Percentiles rank a stretch among this genome's conserved stretches.
Conservation (phyloP, 2,329 filamentous ascomycete genomes). For the Fusarium chaquense region DNA sequence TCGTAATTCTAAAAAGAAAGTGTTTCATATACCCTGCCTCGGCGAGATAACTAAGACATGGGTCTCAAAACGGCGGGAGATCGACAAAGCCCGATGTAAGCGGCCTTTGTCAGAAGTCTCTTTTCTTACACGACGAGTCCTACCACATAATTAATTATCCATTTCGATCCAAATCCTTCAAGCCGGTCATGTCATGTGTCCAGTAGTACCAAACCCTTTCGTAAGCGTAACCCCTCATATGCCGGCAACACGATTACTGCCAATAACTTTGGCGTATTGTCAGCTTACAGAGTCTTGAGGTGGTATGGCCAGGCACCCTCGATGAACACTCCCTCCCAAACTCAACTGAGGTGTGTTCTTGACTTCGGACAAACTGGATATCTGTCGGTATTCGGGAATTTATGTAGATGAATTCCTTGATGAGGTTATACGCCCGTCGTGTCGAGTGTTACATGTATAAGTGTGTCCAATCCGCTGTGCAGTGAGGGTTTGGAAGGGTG, state of each 20-base stretch:
- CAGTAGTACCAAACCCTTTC: neutral
- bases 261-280: constrained; percentile 2
- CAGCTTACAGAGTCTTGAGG: constrained; percentile 12
- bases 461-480: constrained; percentile 22
- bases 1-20: neutral
- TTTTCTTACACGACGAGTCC: neutral
- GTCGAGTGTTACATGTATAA: constrained; percentile 5
- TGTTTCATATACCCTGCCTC: neutral
- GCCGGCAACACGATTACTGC: neutral
- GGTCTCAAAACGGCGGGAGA: constrained; percentile 4
- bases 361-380: constrained; percentile 18
- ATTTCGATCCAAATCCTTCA: neutral
- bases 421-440: constrained; percentile 12
- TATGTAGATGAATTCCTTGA: constrained; percentile 22
- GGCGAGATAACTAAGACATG: neutral
- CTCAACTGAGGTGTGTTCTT: neutral
- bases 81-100: neutral
- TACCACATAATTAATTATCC: neutral
- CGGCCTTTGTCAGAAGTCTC: neutral
- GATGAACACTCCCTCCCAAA: neutral
- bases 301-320: neutral
- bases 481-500: constrained; percentile 18
- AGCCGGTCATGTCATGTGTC: neutral
- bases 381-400: constrained; percentile 36
- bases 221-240: constrained; percentile 15